Base-by-base conservation (phyloP, 805 yeast genomes). In the Sugiyamaella marilandica region DNA sequence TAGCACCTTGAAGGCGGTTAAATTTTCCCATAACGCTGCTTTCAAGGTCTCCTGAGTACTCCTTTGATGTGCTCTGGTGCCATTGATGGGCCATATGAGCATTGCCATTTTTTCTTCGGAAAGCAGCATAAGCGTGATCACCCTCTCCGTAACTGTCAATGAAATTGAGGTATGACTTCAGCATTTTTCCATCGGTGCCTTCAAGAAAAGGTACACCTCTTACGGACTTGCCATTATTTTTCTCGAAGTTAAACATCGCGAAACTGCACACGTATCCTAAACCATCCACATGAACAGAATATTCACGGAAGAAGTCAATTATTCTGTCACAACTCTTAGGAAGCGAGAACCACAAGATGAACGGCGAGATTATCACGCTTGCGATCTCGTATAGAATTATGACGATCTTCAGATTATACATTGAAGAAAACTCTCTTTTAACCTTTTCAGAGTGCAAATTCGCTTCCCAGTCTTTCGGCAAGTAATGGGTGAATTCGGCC, bases 251-350 rank as follows among this genome's bases (percentile, higher is more conserved):
- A 70, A 94, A 94, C 83, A 88, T 87, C 1, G 98, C 98, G 75
- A 84, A 89, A 31, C 88, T 84, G 65, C 98, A 92, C 36, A 94
- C 96, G 63, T 91, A 85, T 0, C 99, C 99, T 39, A 94, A 73
- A 0, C 97, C 98, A 70, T 91, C 97, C 46, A 91, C 88, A 66
- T 92, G 94, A 10, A 90, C 83, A 10, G 96, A 83, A 59, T 81
- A 85, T 54, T 92, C 97, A 52, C 98, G 73, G 67, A 92, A 88
- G 64, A 94, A 94, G 64, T 94, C 98, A 32, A 94, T 80, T 44
- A 94, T 85, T 26, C 81, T 75, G 29, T 86, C 91, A 11, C 92
- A 74, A 24, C 82, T 77, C 48, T 77, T 77, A 2, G 97, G 89
- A 26, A 94, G 72, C 16, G 88, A 81, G 64, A 85, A 82, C 86